These are phyloP conservation scores for Tanacetum coccineum DNA, from an alignment of 129 eudicot genomes.

Conservation along the genomic window DNA sequence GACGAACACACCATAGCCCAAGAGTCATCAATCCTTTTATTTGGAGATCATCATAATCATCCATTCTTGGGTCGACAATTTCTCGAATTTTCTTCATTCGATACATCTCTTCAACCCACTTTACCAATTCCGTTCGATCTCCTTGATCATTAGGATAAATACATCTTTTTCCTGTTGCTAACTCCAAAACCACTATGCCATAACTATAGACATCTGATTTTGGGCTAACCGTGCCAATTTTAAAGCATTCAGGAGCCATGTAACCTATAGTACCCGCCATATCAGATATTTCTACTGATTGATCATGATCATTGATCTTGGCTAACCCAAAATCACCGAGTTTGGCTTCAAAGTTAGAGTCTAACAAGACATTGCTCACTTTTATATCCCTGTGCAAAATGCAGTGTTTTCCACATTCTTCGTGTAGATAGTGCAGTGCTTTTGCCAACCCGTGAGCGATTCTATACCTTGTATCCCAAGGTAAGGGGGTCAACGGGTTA, in stretches of 20 bases:
- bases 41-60: not conserved
- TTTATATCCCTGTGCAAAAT: not conserved
- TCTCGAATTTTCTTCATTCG: no score
- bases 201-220: not conserved
- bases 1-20: not conserved
- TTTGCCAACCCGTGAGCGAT: not conserved
- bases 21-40: not conserved
- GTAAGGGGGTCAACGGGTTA: not conserved
- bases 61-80: not conserved
- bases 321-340: not conserved
- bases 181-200: not conserved
- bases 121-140: no score
- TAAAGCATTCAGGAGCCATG: not conserved
- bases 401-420: not conserved
- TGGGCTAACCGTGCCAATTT: not conserved
- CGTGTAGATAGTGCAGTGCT: not conserved
- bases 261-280: not conserved
- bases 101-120: no score
- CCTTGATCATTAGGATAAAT: no score
- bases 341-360: not conserved
- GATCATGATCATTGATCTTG: not conserved
- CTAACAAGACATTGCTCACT: not conserved
- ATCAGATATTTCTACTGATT: not conserved
- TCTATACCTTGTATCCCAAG: not conserved
- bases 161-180: no score